Percentiles rank a stretch among this genome's conserved stretches.
Conservation (phyloP, 495 filamentous ascomycete species). For the Penicillium diatomitis region DNA sequence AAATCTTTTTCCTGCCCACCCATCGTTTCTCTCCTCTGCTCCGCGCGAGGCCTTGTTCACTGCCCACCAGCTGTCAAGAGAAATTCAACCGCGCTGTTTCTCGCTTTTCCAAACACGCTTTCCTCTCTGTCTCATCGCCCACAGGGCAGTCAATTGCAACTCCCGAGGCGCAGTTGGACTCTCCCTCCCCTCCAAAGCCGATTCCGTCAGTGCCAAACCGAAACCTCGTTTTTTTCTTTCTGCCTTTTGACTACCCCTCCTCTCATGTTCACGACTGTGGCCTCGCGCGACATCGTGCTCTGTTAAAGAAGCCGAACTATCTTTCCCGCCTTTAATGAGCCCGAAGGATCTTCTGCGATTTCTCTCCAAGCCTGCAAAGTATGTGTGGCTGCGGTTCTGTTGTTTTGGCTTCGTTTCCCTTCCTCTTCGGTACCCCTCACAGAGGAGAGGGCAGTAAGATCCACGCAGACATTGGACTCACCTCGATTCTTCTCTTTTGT, state of each 20-base stretch:
- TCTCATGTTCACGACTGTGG: constrained; percentile 34
- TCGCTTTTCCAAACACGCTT: background rate
- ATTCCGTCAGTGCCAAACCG: constrained; percentile 5
- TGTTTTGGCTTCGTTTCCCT: background rate
- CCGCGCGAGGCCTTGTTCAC: background rate
- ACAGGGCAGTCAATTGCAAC: constrained; percentile 9
- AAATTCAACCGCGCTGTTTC: no score
- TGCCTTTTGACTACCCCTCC: constrained; percentile 1
- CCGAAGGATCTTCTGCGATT: constrained; percentile 86
- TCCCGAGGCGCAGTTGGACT: constrained; percentile 7
- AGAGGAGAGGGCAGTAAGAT: background rate
- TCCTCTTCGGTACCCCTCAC: constrained; percentile 7
- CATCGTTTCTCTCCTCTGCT: constrained; percentile 7
- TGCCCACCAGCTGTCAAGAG: no score
- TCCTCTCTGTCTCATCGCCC: background rate
- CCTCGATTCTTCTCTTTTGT: background rate
- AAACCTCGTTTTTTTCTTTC: background rate
- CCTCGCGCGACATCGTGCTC: constrained; percentile 28
- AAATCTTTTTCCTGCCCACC: constrained; percentile 15
- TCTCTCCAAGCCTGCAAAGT: constrained; percentile 95
- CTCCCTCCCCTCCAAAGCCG: constrained; percentile 10
- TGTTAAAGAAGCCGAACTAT: constrained; percentile 22
- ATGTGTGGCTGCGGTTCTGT: constrained; percentile 24
- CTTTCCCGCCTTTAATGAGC: constrained; percentile 65
- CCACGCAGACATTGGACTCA: no score